phyloP scores from a whole-genome alignment of 225 moss, liverwort and hornwort genomes.

The Pseudisothecium myosuroides region DNA sequence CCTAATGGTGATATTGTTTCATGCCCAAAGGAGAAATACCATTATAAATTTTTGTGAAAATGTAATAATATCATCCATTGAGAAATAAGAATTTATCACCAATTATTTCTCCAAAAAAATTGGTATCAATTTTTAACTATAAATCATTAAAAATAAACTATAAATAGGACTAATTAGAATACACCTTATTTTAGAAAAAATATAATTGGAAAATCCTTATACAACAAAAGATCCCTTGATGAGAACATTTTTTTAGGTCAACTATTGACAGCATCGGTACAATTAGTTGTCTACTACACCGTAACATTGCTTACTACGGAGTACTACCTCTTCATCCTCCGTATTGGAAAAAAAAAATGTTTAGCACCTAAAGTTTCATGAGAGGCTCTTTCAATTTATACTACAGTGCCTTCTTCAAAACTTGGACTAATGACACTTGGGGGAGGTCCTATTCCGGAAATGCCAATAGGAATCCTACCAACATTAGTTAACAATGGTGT shows the following conservation, averaged over 20 bases:
- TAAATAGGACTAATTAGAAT: not conserved
- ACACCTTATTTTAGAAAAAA: not conserved
- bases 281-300: rapidly evolving
- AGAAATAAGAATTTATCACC: not conserved
- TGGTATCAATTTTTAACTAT: not conserved
- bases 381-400: rapidly evolving
- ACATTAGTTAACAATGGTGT: not conserved
- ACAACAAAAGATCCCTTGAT: no score
- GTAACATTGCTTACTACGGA: rapidly evolving
- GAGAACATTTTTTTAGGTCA: not conserved
- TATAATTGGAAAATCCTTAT: rapidly evolving
- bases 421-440: not conserved
- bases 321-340: rapidly evolving
- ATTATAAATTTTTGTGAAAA: not conserved
- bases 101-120: not conserved
- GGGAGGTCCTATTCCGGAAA: rapidly evolving
- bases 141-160: not conserved
- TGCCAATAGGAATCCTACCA: rapidly evolving
- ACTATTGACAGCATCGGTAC: rapidly evolving
- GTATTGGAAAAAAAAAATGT: not conserved
- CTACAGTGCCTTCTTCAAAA: not conserved
- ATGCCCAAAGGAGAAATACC: rapidly evolving
- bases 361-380: rapidly evolving
- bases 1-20: no score
- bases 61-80: not conserved